Base-by-base conservation (phyloP, 73 alveolate genomes). In the Symbiodinium natans region DNA sequence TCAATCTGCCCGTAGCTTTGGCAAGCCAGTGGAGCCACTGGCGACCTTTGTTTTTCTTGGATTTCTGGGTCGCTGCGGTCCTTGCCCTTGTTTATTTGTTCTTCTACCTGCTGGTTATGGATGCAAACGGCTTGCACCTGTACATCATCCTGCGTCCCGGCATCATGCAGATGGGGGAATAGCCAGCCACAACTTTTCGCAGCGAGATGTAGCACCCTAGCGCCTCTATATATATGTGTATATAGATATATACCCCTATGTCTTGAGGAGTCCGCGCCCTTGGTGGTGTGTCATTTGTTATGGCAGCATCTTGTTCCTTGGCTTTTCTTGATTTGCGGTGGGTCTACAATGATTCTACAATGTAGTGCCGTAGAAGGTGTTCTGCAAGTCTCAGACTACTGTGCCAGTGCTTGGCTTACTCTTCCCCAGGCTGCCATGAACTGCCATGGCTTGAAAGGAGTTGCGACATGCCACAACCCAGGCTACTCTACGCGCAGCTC, bases 241-340 rank as follows among this genome's bases (percentile, higher is more conserved):
- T 29, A 56, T 21, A 56, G 75, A 21, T 29, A 56, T 21, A 2
- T 21, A 21, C n/a, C 17, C 17, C 10, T 71, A 25, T 73, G 83
- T 1, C 83, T 33, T n/a, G 5, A 90, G 97, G 97, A 56, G 88
- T 11, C 97, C 97, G 3, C 74, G 97, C 23, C 97, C 87, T 1
- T 90, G 97, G 97, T 90, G 97, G 97, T 90, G 97, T 39, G 25
- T 90, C 54, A 29, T 90, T 19, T 90, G 80, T 75, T 90, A 90
- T 68, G 2, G 38, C 38, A 88, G 97, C 88, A 90, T 90, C 39
- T 19, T 90, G 97, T 36, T 34, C 34, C 75, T 38, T 21, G 77
- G 77, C 59, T 46, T 6, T 13, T 9, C 59, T 46, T 46, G 13
- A 46, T 46, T 13, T 13, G 6, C 6, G 59, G 59, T 6, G 21